Evolutionary conservation across 1,284 basidiomycete species (phyloP).

Genomic region (Boletus mariae): DNA sequence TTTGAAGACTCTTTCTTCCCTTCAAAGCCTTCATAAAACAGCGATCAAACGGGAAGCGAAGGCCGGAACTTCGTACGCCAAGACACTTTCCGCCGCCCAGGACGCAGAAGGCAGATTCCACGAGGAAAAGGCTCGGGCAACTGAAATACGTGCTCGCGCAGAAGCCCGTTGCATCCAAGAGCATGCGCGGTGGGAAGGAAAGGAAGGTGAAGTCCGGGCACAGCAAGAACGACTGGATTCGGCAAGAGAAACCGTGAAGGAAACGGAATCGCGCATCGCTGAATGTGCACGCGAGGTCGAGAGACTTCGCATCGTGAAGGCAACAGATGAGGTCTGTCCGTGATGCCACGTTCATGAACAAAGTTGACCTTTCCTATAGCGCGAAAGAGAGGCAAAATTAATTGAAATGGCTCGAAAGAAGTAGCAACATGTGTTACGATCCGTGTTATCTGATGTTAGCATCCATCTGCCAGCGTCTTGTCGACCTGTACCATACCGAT

Average conservation of each 20-base stretch:
- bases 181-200: slow-evolving; percentile 33
- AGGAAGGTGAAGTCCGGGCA: slow-evolving; percentile 24
- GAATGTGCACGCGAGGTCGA: slow-evolving; percentile 33
- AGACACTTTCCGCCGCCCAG: slow-evolving; percentile 26
- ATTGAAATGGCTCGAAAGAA: slow-evolving; percentile 14
- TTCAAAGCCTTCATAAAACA: slow-evolving; percentile 30
- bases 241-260: slow-evolving; percentile 28
- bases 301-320: slow-evolving; percentile 30
- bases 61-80: slow-evolving; percentile 24
- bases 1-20: slow-evolving; percentile 23
- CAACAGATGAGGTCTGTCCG: slow-evolving; percentile 30
- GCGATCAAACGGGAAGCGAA: slow-evolving; percentile 31
- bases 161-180: slow-evolving; percentile 29
- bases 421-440: slow-evolving; percentile 2
- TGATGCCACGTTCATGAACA: background rate
- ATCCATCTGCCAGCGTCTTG: background rate
- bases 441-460: background rate
- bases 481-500: slow-evolving; percentile 1
- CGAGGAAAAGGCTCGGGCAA: slow-evolving; percentile 24
- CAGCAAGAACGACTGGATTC: slow-evolving; percentile 32
- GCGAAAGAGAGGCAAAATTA: slow-evolving; percentile 29
- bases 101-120: slow-evolving; percentile 28
- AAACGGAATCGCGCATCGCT: slow-evolving; percentile 23
- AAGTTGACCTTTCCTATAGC: slow-evolving; percentile 22
- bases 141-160: slow-evolving; percentile 26